These are phyloP conservation scores for Macaranga tanarius DNA, from an alignment of 441 rosid species.

Conservation along the genomic window DNA sequence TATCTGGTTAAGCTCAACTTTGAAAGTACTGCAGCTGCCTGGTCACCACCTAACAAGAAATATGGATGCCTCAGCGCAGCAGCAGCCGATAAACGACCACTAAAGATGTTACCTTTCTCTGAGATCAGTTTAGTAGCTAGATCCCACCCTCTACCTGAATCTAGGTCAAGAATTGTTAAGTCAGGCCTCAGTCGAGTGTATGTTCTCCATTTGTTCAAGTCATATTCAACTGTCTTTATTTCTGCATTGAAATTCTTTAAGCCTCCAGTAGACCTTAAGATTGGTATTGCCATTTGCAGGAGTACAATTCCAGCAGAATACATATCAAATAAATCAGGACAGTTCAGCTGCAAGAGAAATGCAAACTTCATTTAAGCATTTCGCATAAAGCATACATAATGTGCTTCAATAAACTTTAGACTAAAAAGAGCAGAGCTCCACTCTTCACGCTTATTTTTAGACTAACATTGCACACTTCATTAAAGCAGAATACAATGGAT, in stretches of 20 bases:
- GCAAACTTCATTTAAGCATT: slow-evolving; percentile 19
- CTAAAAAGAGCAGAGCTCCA: not conserved
- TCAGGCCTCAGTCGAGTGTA: slow-evolving; percentile 72
- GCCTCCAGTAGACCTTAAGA: slow-evolving; percentile 59
- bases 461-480: too few species aligned
- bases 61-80: slow-evolving; percentile 95
- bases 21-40: slow-evolving; percentile 85
- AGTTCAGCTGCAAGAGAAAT: slow-evolving; percentile 63
- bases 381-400: not conserved
- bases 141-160: slow-evolving; percentile 95
- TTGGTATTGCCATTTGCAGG: slow-evolving; percentile 91
- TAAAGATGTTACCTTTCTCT: slow-evolving; percentile 68
- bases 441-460: not conserved
- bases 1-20: slow-evolving; percentile 66
- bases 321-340: slow-evolving; percentile 93
- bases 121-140: slow-evolving; percentile 81
- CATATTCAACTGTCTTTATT: slow-evolving; percentile 53
- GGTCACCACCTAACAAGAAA: slow-evolving; percentile 91
- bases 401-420: not conserved
- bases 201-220: slow-evolving; percentile 75
- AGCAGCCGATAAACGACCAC: slow-evolving; percentile 91
- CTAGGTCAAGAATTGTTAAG: slow-evolving; percentile 77
- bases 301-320: slow-evolving; percentile 89
- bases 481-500: not conserved
- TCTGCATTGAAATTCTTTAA: slow-evolving; percentile 85